A percentile compares a stretch with the other conserved stretches of the same genome.
Evolutionary conservation across 352 stramenopile genomes (phyloP).

Genomic region (Phytophthora europaea): DNA sequence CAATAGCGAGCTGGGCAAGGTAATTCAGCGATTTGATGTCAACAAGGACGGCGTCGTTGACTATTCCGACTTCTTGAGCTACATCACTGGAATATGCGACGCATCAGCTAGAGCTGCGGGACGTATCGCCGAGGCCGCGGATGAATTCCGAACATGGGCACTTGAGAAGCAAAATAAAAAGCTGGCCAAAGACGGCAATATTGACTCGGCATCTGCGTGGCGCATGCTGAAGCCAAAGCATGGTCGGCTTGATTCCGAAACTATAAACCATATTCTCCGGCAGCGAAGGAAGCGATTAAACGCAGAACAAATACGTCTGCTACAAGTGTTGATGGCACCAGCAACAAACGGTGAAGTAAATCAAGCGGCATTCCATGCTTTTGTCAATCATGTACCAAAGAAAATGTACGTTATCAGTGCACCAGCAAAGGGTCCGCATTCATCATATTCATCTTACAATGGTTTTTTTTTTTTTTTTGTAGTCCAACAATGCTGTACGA

Average conservation of each 20-base stretch:
- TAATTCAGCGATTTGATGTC: conserved; percentile 84
- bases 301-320: conserved; percentile 55
- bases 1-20: conserved; percentile 77
- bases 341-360: conserved; percentile 71
- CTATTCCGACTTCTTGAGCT: conserved; percentile 83
- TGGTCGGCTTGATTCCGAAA: conserved; percentile 57
- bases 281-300: conserved; percentile 65
- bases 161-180: conserved; percentile 85
- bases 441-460: conserved; percentile 11
- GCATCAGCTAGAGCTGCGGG: conserved; percentile 57
- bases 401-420: conserved; percentile 67
- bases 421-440: not conserved
- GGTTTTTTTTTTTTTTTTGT: conserved; percentile 2
- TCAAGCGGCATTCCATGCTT: conserved; percentile 71
- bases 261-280: conserved; percentile 73
- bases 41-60: conserved; percentile 83
- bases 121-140: conserved; percentile 67
- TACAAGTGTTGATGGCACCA: conserved; percentile 76
- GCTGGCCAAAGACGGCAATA: conserved; percentile 80
- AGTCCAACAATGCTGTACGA: conserved; percentile 76
- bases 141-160: conserved; percentile 76
- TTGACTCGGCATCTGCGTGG: conserved; percentile 82
- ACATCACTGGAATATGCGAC: conserved; percentile 82
- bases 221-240: conserved; percentile 70
- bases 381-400: conserved; percentile 84